Evolutionary conservation across 345 rosid genomes (phyloP).

Genomic region (rapeseed (Brassica napus)): DNA sequence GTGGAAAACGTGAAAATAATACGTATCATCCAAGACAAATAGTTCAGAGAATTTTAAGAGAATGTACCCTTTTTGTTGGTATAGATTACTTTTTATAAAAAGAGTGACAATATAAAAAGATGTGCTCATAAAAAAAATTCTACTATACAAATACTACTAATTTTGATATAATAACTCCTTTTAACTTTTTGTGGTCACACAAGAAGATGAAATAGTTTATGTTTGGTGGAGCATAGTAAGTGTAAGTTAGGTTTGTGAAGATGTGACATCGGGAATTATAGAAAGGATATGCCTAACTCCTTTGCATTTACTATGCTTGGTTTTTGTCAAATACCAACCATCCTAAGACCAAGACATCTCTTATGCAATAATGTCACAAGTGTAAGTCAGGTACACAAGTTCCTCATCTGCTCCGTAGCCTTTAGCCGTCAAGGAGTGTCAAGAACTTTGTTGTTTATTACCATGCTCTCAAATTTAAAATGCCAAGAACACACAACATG

Average conservation of each 20-base stretch:
- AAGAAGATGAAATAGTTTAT: constrained; percentile 11
- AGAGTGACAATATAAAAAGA: background rate
- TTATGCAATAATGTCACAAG: background rate
- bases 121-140: background rate
- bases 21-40: constrained; percentile 12
- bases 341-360: background rate
- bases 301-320: constrained; percentile 12
- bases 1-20: background rate
- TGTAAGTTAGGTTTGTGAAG: constrained; percentile 28
- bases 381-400: background rate
- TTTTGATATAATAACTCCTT: background rate
- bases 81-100: background rate
- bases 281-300: constrained; percentile 1
- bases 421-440: constrained; percentile 5
- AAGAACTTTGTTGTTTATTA: constrained; percentile 11
- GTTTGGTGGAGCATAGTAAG: constrained; percentile 21
- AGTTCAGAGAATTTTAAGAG: background rate
- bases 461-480: background rate
- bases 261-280: constrained; percentile 10
- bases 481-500: background rate
- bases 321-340: constrained; percentile 16
- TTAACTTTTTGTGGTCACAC: background rate
- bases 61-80: background rate
- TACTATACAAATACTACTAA: background rate
- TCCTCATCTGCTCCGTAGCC: constrained; percentile 12